phyloP scores from a whole-genome alignment of 805 yeast genomes.

The Metschnikowia matae region DNA sequence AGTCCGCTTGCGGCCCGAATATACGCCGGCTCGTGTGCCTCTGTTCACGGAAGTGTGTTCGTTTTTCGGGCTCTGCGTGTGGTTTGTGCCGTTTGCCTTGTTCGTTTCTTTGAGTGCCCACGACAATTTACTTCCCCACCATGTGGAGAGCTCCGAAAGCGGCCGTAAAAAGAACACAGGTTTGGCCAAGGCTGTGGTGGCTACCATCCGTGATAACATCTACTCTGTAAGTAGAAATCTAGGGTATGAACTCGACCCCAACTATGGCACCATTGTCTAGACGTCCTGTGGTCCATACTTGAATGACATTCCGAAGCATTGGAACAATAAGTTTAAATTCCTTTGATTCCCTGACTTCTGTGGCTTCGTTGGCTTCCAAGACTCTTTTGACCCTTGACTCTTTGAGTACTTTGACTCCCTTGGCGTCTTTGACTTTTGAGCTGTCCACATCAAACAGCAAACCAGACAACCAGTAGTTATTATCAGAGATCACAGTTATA shows the following conservation, averaged over 20 bases:
- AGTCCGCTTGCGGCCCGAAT: constrained; percentile 53
- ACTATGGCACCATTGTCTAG: constrained; percentile 47
- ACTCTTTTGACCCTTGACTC: no score
- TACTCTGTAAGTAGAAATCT: constrained; percentile 48
- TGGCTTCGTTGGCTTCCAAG: no score
- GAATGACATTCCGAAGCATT: background rate
- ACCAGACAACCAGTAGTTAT: no score
- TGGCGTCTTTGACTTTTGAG: no score
- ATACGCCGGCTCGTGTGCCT: constrained; percentile 65
- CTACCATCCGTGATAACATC: constrained; percentile 44
- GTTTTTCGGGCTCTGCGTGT: constrained; percentile 87
- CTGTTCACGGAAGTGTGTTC: constrained; percentile 89
- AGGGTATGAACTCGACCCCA: constrained; percentile 62
- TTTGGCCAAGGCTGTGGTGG: constrained; percentile 63
- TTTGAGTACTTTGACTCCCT: no score
- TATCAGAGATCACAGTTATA: no score
- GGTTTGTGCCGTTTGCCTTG: constrained; percentile 91
- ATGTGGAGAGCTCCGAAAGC: constrained; percentile 23
- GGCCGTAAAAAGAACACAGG: constrained; percentile 42
- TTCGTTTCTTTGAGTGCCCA: constrained; percentile 90
- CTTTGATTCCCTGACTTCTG: no score
- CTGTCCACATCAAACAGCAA: no score
- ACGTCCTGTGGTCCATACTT: background rate
- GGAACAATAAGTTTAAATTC: no score
- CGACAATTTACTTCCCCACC: constrained; percentile 77